These are phyloP conservation scores for Suhomyces kunorum DNA, from an alignment of 1,139 yeast genomes.

Conservation along the genomic window DNA sequence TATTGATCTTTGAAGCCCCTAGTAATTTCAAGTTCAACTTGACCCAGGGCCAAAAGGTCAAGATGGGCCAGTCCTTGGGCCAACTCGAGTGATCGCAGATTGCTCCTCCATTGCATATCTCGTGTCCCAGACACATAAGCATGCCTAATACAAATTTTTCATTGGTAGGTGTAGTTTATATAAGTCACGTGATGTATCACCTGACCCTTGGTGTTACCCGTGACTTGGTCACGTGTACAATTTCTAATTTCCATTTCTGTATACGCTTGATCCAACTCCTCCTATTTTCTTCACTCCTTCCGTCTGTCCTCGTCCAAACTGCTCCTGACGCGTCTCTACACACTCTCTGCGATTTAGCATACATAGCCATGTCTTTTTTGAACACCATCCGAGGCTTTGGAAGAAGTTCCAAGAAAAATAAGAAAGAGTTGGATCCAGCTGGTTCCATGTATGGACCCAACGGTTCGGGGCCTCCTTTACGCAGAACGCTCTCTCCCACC, in stretches of 20 bases:
- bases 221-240: no score
- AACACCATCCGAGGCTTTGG: slow-evolving; percentile 62
- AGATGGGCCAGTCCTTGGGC: slow-evolving; percentile 86
- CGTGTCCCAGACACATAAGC: background rate
- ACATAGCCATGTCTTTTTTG: slow-evolving; percentile 46
- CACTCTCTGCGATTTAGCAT: no score
- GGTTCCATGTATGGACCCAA: slow-evolving; percentile 35
- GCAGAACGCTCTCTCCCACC: slow-evolving; percentile 42
- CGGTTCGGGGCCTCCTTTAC: slow-evolving; percentile 36
- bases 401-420: slow-evolving; percentile 58
- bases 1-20: slow-evolving; percentile 95
- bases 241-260: no score
- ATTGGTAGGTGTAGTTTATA: no score
- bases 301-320: background rate
- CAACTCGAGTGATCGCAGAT: slow-evolving; percentile 31
- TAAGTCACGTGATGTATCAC: no score
- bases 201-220: no score
- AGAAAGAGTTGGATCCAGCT: slow-evolving; percentile 43
- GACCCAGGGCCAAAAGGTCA: slow-evolving; percentile 70
- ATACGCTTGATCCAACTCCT: no score
- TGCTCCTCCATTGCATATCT: background rate
- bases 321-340: background rate
- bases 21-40: slow-evolving; percentile 68
- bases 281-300: background rate
- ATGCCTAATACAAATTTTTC: no score